Evolutionary conservation across 2,329 filamentous ascomycete genomes (phyloP), one percentile per base, ranked within the genome.

Genomic region (Pseudomassariella vexata): DNA sequence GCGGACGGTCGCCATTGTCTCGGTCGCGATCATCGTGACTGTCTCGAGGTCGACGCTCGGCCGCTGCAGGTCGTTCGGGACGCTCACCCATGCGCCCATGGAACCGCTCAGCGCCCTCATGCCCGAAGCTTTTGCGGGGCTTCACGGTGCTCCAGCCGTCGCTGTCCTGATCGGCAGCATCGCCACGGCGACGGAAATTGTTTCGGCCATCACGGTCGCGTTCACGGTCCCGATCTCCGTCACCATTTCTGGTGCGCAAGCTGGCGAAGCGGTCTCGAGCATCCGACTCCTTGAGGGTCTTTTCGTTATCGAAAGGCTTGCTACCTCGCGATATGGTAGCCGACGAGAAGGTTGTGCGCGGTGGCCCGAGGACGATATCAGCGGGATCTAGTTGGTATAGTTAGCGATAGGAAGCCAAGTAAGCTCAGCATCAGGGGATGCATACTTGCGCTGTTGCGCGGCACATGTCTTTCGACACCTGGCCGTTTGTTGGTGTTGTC

Each of bases 341-440:
- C 2, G 88, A 94, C 32, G 85, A 77, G 57, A 95, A 95, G 26
- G 79, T 77, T 28, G 79, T 85, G 56, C 85, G 85, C 2, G 88
- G 85, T 14, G 88, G 88, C 10, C 85, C 88, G 36, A 95, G 82
- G 37, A 92, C 73, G 36, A 94, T 83, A 42, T 94, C 87, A 48
- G 94, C 89, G 49, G 75, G 64, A 55, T 76, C 78, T 83, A 48
- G 39, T 42, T 43, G 31, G 44, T 39, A 56, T 47, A 52, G 54
- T 49, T 34, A 43, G 42, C 15, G 53, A 28, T 16, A 28, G 24
- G 14, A 19, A 22, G 24, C 38, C 35, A 39, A 39, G 32, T 23
- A 31, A 12, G 17, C 9, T 12, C 27, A 33, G 10, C n/a, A n/a
- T n/a, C n/a, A n/a, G n/a, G n/a, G n/a, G n/a, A 9, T 18, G 59